Evolutionary conservation across 208 protist species (phyloP), one percentile per base, ranked within the genome.

Genomic region (Trypanosoma congolense): DNA sequence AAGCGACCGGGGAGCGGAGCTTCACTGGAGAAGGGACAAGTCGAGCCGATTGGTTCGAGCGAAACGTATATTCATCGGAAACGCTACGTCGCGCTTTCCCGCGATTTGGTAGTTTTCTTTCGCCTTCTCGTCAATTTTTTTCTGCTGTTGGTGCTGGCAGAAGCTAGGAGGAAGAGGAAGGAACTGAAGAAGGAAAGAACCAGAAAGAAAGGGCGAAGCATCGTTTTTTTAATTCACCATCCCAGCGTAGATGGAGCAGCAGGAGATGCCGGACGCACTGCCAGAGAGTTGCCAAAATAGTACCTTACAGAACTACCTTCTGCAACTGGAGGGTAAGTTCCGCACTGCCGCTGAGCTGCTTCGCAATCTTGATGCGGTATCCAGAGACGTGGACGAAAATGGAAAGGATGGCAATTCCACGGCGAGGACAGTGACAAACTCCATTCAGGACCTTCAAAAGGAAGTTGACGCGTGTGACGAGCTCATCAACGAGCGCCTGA

Each of bases 401-500:
- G 21, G 21, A 14, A 28, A n/a, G 19, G 29, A 30, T 8, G 31
- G 24, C 35, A 45, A 54, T 18, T 25, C 0, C 33, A 54, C 45
- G 4, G 35, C 28, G 1, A 30, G 60, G 30, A 18, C 26, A 14
- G 28, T 67, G 26, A 33, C 54, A n/a, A 19, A 8, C 12, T 44
- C 56, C 28, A 41, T 61, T 12, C 19, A 54, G 52, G 40, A 33
- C n/a, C 56, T 58, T 25, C 57, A 58, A 30, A 41, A 12, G 29
- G 30, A 55, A 18, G 58, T 60, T 18, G 58, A 61, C 9, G 52
- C 46, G 1, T 71, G 54, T 43, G 77, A 83, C 33, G 51, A 52
- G 0, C 49, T 65, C 21, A 56, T 83, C 24, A 26, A 49, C 6
- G 53, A 61, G 31, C 56, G 55, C 14, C 30, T 83, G 44, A n/a